Evolutionary conservation across 2,329 filamentous ascomycete genomes (phyloP).

Genomic region (Fusarium sp.): DNA sequence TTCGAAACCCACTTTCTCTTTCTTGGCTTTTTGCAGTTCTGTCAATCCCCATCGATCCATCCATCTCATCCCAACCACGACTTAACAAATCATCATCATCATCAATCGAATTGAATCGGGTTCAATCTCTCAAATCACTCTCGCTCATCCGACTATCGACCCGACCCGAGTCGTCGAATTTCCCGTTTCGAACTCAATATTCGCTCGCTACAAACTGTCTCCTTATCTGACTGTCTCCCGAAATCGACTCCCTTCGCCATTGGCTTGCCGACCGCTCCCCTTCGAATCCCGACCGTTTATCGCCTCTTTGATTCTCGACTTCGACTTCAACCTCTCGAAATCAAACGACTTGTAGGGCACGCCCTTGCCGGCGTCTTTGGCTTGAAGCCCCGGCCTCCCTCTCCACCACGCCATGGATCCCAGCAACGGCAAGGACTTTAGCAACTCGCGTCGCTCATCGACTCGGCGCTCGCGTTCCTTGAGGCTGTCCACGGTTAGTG

Average conservation of each 20-base stretch:
- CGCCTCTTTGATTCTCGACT: slow-evolving; percentile 25
- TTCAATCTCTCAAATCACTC: slow-evolving; percentile 1
- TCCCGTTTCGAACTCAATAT: not conserved
- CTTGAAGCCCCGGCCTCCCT: slow-evolving; percentile 35
- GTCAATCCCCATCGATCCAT: slow-evolving; percentile 31
- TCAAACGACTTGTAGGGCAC: slow-evolving; percentile 34
- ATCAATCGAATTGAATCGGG: slow-evolving; percentile 1
- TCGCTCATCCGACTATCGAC: slow-evolving; percentile 8
- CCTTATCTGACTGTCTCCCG: not conserved
- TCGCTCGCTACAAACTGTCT: slow-evolving; percentile 14
- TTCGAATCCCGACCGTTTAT: slow-evolving; percentile 10
- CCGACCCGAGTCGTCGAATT: not conserved
- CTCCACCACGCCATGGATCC: slow-evolving; percentile 51
- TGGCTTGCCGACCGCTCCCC: slow-evolving; percentile 16
- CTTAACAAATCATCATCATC: slow-evolving; percentile 7
- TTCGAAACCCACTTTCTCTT: slow-evolving; percentile 34
- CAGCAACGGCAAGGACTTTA: slow-evolving; percentile 50
- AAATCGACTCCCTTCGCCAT: slow-evolving; percentile 16
- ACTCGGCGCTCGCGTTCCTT: slow-evolving; percentile 54
- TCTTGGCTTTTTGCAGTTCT: slow-evolving; percentile 38
- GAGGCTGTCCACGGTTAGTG: slow-evolving; percentile 46
- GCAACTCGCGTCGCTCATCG: slow-evolving; percentile 55
- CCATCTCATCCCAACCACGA: slow-evolving; percentile 25
- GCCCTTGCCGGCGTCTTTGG: slow-evolving; percentile 40
- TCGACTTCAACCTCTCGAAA: slow-evolving; percentile 25